These are phyloP conservation scores for Arthrobotrys megalospora DNA, from an alignment of 2,329 filamentous ascomycete species.

Conservation along the genomic window DNA sequence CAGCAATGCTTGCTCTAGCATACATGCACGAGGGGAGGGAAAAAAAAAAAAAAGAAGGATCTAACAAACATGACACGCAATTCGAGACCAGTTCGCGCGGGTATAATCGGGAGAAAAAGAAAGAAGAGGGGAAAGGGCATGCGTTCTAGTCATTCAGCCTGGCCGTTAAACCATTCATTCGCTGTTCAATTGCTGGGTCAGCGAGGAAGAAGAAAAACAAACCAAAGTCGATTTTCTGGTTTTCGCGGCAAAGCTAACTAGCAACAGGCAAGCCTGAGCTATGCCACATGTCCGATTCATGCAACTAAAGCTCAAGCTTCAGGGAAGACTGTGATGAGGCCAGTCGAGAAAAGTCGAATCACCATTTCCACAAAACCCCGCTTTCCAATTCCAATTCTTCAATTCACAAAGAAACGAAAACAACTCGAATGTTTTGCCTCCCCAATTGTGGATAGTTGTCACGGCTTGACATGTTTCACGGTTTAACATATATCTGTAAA, in stretches of 20 bases:
- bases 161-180: conserved; percentile 49
- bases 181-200: conserved; percentile 50
- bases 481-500: conserved; percentile 25
- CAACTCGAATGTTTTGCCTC: conserved; percentile 1
- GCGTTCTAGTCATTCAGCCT: conserved; percentile 55
- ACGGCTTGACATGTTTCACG: conserved; percentile 33
- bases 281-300: conserved; percentile 37
- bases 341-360: conserved; percentile 19
- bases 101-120: conserved; percentile 54
- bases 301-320: conserved; percentile 19
- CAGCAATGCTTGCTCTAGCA: conserved; percentile 39
- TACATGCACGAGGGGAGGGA: conserved; percentile 5
- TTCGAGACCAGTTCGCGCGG: conserved; percentile 49
- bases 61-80: conserved; percentile 59
- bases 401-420: conserved; percentile 7
- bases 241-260: conserved; percentile 26
- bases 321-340: conserved; percentile 7
- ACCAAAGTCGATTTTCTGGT: conserved; percentile 35
- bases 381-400: conserved; percentile 19
- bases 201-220: conserved; percentile 42
- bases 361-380: conserved; percentile 26
- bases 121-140: conserved; percentile 36
- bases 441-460: conserved; percentile 18
- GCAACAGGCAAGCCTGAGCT: conserved; percentile 21
- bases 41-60: conserved; percentile 30